Conservation (phyloP, 1,284 basidiomycete genomes). For the Ceratobasidium sp. region DNA sequence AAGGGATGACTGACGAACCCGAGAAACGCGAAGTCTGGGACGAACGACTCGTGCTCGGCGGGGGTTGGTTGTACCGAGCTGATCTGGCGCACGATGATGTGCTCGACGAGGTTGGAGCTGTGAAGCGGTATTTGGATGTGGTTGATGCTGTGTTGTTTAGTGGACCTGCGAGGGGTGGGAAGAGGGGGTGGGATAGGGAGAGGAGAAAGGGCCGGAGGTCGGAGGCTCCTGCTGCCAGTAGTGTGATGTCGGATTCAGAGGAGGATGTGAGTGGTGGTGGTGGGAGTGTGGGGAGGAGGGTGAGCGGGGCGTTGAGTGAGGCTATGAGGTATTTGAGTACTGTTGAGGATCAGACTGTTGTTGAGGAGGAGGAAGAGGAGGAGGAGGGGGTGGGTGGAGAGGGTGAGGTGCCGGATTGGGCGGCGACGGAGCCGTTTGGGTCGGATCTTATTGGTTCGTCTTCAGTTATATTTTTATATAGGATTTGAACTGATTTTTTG, state of each 20-base stretch:
- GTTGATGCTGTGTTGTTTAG: constrained; percentile 82
- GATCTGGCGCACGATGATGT: constrained; percentile 72
- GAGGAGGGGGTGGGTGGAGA: constrained; percentile 63
- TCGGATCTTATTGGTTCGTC: constrained; percentile 70
- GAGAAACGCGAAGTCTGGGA: constrained; percentile 81
- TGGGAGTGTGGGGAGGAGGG: constrained; percentile 67
- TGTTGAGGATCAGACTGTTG: constrained; percentile 64
- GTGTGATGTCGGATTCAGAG: constrained; percentile 48
- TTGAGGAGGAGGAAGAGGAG: constrained; percentile 63
- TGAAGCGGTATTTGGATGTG: constrained; percentile 74
- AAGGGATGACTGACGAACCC: constrained; percentile 62
- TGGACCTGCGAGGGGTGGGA: constrained; percentile 62
- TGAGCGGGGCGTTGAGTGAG: constrained; percentile 54
- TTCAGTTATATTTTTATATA: constrained; percentile 29
- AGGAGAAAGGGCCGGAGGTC: constrained; percentile 46
- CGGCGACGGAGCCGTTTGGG: constrained; percentile 68
- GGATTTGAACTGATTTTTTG: neutral
- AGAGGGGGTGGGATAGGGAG: constrained; percentile 68
- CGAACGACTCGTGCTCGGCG: constrained; percentile 78
- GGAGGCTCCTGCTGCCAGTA: constrained; percentile 61
- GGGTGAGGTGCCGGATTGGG: constrained; percentile 83
- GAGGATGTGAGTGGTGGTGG: constrained; percentile 62
- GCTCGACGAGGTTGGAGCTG: constrained; percentile 68
- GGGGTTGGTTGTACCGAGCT: constrained; percentile 83
- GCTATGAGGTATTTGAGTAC: constrained; percentile 65